A percentile compares a stretch with the other conserved stretches of the same genome.
Evolutionary conservation across 139 green algal species (phyloP).

Genomic region (Asterochloris erici): DNA sequence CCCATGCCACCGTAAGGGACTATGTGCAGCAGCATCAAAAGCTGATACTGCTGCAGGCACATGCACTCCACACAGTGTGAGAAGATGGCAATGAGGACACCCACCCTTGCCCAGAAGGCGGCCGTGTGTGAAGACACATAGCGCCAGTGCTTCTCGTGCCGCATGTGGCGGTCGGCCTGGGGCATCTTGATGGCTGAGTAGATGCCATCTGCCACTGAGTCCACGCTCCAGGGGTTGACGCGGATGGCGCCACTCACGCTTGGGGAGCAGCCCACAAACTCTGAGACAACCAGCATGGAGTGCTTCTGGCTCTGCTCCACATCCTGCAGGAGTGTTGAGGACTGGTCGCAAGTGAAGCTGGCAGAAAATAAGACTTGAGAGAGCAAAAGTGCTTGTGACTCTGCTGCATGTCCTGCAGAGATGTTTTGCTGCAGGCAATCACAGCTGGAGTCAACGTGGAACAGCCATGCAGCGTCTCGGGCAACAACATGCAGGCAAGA

Average conservation of each 20-base stretch:
- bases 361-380: too few species aligned
- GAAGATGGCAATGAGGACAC: not conserved
- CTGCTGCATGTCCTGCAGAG: too few species aligned
- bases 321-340: not conserved
- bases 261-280: conserved; percentile 98
- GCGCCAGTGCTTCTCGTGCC: conserved; percentile 97
- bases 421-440: too few species aligned
- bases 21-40: not conserved
- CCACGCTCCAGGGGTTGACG: conserved; percentile 96
- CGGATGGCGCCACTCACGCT: conserved; percentile 89
- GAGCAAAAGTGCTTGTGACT: too few species aligned
- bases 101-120: conserved; percentile 81
- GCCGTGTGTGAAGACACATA: conserved; percentile 95
- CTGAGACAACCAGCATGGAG: conserved; percentile 87
- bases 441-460: too few species aligned
- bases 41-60: not conserved
- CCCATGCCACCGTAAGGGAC: too few species aligned
- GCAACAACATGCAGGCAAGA: too few species aligned
- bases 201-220: conserved; percentile 87
- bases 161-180: conserved; percentile 61
- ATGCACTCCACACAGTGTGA: not conserved
- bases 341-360: too few species aligned
- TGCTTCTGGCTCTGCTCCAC: conserved; percentile 4
- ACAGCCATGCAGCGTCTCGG: too few species aligned
- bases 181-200: conserved; percentile 73